Conservation (phyloP, 1,284 basidiomycete species). For the Mycosarcoma mackinlayi region DNA sequence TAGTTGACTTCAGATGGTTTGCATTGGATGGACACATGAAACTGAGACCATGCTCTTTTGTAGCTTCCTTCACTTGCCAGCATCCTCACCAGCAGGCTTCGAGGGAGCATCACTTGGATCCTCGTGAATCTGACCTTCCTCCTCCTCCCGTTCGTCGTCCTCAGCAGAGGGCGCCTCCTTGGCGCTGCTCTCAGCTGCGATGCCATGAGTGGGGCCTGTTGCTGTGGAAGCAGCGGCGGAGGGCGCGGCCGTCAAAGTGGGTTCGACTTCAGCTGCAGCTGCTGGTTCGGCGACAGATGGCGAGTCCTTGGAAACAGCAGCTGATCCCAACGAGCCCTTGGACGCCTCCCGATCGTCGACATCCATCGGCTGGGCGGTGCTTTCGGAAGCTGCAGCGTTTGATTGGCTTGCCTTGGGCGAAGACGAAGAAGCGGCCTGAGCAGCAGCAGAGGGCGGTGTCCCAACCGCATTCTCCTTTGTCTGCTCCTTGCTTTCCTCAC, state of each 20-base stretch:
- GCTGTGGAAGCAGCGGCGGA: not conserved
- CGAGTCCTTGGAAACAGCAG: conserved; percentile 7
- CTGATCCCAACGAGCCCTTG: not conserved
- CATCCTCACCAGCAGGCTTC: conserved; percentile 7
- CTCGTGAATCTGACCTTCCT: conserved; percentile 25
- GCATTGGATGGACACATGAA: not conserved
- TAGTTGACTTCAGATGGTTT: not conserved
- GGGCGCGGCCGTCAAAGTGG: conserved; percentile 3
- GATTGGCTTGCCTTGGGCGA: conserved; percentile 14
- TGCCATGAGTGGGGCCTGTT: not conserved
- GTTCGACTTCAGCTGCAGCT: conserved; percentile 1
- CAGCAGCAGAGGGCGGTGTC: conserved; percentile 7
- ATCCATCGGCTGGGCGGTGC: conserved; percentile 22
- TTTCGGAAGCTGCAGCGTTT: not conserved
- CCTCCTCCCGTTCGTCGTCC: conserved; percentile 16
- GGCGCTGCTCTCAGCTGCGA: not conserved
- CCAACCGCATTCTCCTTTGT: conserved; percentile 4
- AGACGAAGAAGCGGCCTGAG: conserved; percentile 14
- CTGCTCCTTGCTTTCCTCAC: not conserved
- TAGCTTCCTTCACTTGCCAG: conserved; percentile 1
- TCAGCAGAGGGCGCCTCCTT: not conserved
- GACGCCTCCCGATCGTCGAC: conserved; percentile 12
- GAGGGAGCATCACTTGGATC: conserved; percentile 7
- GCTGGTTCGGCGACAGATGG: not conserved
- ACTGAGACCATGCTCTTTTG: not conserved